Conservation (phyloP, 345 rosid genomes). For the Eucalyptus globulus region DNA sequence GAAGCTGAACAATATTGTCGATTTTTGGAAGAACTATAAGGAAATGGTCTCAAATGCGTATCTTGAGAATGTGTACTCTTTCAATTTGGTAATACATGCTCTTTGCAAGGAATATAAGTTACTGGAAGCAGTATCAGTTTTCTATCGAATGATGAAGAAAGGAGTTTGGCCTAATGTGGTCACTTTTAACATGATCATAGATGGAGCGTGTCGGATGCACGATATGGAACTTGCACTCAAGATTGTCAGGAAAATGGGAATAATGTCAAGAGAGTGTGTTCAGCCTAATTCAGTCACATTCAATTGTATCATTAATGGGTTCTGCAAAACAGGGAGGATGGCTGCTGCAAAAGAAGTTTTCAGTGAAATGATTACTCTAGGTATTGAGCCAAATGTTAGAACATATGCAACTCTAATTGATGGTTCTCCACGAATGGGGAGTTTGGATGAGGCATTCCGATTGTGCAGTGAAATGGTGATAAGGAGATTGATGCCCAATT, state of each 20-base stretch:
- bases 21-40: constrained; percentile 44
- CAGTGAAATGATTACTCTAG: constrained; percentile 36
- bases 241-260: constrained; percentile 24
- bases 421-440: constrained; percentile 45
- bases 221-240: background rate
- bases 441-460: constrained; percentile 34
- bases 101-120: constrained; percentile 36
- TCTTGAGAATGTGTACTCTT: constrained; percentile 47
- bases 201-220: constrained; percentile 14
- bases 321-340: constrained; percentile 47
- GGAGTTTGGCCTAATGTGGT: constrained; percentile 62
- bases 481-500: constrained; percentile 42
- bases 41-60: constrained; percentile 39
- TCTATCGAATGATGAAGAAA: constrained; percentile 48
- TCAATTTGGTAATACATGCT: constrained; percentile 50
- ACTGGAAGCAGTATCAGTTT: constrained; percentile 33
- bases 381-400: constrained; percentile 35
- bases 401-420: constrained; percentile 62
- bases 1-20: constrained; percentile 30
- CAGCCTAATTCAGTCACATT: constrained; percentile 45
- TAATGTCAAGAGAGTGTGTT: constrained; percentile 23
- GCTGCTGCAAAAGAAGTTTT: constrained; percentile 24
- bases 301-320: constrained; percentile 45
- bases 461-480: constrained; percentile 53
- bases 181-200: constrained; percentile 57